Evolutionary conservation across 148 eudicot species (phyloP).

Genomic region (Persicaria maculosa): DNA sequence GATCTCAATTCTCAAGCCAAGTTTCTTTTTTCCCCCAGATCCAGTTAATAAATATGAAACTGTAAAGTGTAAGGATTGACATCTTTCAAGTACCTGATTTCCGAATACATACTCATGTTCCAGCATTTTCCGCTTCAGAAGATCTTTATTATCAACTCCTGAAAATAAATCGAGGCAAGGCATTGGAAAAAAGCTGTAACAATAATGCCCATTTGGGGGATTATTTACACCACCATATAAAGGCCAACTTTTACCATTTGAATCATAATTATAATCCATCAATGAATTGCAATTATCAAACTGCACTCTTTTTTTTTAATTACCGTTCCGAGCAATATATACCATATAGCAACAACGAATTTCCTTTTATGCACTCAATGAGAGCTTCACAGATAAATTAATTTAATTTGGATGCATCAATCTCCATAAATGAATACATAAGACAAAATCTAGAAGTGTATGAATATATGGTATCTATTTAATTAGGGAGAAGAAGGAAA

Average conservation of each 20-base stretch:
- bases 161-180: constrained; percentile 32
- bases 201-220: constrained; percentile 43
- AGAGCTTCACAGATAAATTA: too few relatives aligned
- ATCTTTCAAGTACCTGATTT: constrained; percentile 52
- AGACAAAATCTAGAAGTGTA: too few relatives aligned
- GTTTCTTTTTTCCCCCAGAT: neutral
- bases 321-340: too few relatives aligned
- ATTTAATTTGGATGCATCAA: too few relatives aligned
- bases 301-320: constrained; percentile 24
- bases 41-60: neutral
- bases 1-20: neutral
- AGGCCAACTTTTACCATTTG: constrained; percentile 63
- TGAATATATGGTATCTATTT: too few relatives aligned
- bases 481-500: too few relatives aligned
- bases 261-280: constrained; percentile 59
- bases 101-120: constrained; percentile 72
- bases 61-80: neutral
- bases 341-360: too few relatives aligned
- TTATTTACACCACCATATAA: constrained; percentile 43
- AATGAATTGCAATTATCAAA: constrained; percentile 52
- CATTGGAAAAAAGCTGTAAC: constrained; percentile 31
- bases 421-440: too few relatives aligned
- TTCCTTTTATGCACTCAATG: too few relatives aligned
- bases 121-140: constrained; percentile 71
- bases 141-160: constrained; percentile 56